Base-by-base conservation (phyloP, 176 grass and related monocot genomes). In the Oropetium thomaeum region DNA sequence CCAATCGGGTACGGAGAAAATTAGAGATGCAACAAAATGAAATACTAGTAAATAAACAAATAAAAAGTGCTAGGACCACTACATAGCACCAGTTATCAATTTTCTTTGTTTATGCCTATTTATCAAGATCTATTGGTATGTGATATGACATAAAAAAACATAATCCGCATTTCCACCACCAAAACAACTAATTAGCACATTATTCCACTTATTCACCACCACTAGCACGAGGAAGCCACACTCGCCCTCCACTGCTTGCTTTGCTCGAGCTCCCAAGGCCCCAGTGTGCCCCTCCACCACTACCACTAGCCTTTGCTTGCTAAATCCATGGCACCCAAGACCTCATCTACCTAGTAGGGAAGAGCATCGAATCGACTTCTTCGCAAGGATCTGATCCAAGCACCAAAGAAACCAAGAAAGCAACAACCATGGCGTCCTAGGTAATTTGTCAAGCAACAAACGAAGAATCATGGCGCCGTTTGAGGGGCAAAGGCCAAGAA, bases 161-260 rank as follows among this genome's bases (percentile, higher is more conserved):
- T n/a, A n/a, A n/a, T n/a, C n/a, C n/a, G n/a, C n/a, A n/a, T n/a
- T n/a, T n/a, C n/a, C n/a, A n/a, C n/a, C n/a, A n/a, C 26, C 10
- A 23, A 74, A 73, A 35, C 28, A 34, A 33, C 9, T 22, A 59
- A 70, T 37, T 60, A 48, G 14, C 53, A 3, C 23, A 45, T 11
- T 27, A 57, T 57, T 57, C 53, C 53, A 25, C 0, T 57, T 57
- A 57, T 57, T 35, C 60, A 53, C 57, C 62, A 80, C 77, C 60
- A 78, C 66, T 19, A 85, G 39, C 65, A 48, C 77, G 61, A 47
- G 84, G 44, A 4, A 30, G 29, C 38, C 84, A 77, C 84, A 72
- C 79, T 31, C 59, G 17, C 47, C n/a, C 10, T 58, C 31, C 42
- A 44, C 69, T 58, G 14, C 41, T 30, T 34, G 58, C 30, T 8